phyloP scores from a whole-genome alignment of 2,329 filamentous ascomycete species.

The Anthostomella pinea region DNA sequence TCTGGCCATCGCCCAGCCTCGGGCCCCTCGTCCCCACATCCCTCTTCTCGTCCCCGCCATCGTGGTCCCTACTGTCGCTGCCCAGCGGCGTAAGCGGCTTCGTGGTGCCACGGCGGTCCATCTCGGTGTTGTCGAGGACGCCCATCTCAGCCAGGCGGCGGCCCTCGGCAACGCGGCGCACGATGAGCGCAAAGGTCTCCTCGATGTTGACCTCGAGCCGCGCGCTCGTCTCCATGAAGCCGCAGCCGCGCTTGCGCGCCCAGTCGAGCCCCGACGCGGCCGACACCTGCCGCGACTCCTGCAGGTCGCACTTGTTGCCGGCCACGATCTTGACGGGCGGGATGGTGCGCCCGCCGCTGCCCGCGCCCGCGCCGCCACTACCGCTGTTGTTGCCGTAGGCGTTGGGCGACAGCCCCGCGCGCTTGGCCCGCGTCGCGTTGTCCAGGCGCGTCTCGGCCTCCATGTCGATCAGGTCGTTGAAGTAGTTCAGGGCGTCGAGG shows the following conservation, averaged over 20 bases:
- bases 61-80: constrained; percentile 24
- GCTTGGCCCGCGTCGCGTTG: constrained; percentile 53
- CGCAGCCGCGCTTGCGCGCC: constrained; percentile 69
- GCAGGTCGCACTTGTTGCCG: constrained; percentile 82
- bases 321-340: constrained; percentile 79
- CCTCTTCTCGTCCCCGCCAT: constrained; percentile 40
- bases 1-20: constrained; percentile 43
- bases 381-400: constrained; percentile 14
- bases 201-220: constrained; percentile 84
- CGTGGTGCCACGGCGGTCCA: constrained; percentile 53
- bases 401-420: constrained; percentile 38
- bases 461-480: constrained; percentile 81
- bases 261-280: constrained; percentile 72
- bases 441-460: constrained; percentile 69
- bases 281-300: constrained; percentile 65
- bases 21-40: constrained; percentile 34
- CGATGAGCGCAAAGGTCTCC: constrained; percentile 76
- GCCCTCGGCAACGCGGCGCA: constrained; percentile 60
- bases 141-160: constrained; percentile 49
- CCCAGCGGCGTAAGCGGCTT: constrained; percentile 57
- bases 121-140: constrained; percentile 39
- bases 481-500: constrained; percentile 71
- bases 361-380: constrained; percentile 28
- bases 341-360: constrained; percentile 48
- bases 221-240: constrained; percentile 88